phyloP scores from a whole-genome alignment of 768 basidiomycete genomes.

The Hypholoma fasciculare region DNA sequence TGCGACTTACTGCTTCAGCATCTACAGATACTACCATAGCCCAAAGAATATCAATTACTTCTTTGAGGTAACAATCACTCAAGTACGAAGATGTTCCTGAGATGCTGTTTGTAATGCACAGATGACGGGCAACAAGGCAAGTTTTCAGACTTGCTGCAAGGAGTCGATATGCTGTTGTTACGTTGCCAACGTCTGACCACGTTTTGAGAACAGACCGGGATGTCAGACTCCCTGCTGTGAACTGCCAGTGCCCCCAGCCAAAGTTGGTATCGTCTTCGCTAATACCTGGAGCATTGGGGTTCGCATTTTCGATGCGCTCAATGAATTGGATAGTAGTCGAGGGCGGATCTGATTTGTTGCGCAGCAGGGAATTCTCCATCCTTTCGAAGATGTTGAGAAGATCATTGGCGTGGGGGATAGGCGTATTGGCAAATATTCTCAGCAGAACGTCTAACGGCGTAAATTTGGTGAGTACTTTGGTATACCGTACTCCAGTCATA shows the following conservation, averaged over 20 bases:
- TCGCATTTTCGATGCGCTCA: slow-evolving; percentile 11
- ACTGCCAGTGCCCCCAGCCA: slow-evolving; percentile 19
- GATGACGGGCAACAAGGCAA: slow-evolving; percentile 3
- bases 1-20: too few relatives aligned
- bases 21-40: neutral
- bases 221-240: slow-evolving; percentile 7
- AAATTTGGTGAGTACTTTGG: too few relatives aligned
- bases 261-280: slow-evolving; percentile 12
- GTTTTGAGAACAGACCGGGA: neutral
- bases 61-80: slow-evolving; percentile 4
- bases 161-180: neutral
- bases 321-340: neutral
- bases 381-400: neutral
- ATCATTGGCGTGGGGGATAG: too few relatives aligned
- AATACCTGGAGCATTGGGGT: slow-evolving; percentile 10
- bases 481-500: too few relatives aligned
- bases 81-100: neutral
- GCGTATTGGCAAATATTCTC: too few relatives aligned
- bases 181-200: slow-evolving; percentile 4
- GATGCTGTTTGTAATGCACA: neutral
- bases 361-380: neutral
- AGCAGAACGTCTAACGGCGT: too few relatives aligned
- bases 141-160: slow-evolving; percentile 9
- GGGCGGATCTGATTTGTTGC: neutral
- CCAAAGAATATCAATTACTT: slow-evolving; percentile 4